Percentiles rank a stretch among this genome's conserved stretches.
Conservation (phyloP, 805 yeast species). For the Teunomyces tritomae region DNA sequence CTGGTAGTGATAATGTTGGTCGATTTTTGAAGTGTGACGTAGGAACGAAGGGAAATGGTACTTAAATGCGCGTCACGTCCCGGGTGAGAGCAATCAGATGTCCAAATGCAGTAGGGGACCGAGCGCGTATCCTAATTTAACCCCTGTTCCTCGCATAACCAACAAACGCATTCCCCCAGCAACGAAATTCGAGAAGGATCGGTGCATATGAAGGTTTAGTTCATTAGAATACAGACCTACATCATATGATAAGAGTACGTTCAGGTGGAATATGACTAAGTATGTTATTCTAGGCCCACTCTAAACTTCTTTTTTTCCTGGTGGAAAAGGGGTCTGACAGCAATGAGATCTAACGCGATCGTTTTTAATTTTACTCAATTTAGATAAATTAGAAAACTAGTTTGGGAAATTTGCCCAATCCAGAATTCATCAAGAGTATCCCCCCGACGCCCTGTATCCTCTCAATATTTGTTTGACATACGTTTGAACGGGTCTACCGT, state of each 20-base stretch:
- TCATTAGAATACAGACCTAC: background rate
- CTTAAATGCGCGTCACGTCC: constrained; percentile 1
- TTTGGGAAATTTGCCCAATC: background rate
- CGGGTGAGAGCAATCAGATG: constrained; percentile 1
- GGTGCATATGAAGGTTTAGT: background rate
- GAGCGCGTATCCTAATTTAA: background rate
- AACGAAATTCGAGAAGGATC: background rate
- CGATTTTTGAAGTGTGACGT: background rate
- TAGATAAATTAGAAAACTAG: background rate
- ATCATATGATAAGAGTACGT: background rate
- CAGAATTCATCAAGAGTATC: background rate
- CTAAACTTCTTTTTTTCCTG: background rate
- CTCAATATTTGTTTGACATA: background rate
- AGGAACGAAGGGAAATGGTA: background rate
- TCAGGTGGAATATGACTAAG: no score
- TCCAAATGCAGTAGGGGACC: background rate
- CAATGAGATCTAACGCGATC: background rate
- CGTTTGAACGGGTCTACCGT: background rate
- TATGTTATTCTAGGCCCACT: background rate
- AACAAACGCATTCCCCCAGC: background rate
- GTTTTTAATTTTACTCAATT: background rate
- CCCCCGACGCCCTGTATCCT: background rate
- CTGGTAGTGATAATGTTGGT: no score
- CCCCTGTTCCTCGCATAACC: background rate
- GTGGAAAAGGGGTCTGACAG: background rate